Evolutionary conservation across 495 filamentous ascomycete genomes (phyloP), one percentile per base, ranked within the genome.

Genomic region (Hypoxylon fragiforme): DNA sequence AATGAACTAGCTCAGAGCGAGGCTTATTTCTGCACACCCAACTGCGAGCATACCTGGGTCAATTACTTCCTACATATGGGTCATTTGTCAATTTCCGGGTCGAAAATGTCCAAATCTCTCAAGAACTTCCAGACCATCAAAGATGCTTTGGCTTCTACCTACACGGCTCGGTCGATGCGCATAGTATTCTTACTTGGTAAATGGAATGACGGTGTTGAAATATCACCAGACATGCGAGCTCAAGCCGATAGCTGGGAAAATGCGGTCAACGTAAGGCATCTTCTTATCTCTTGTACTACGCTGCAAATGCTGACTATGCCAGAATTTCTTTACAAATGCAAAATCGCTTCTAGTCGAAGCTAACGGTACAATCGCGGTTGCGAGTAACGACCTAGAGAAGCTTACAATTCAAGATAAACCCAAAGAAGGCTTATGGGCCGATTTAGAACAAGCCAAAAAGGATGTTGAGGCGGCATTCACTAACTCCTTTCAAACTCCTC

Each of bases 121-220:
- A 97, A 98, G 76, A 98, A 97, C 72, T 98, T 97, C 70, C 90
- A 88, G n/a, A 95, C 94, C 0, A 95, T 98, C 53, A 81, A 87
- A 7, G 88, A 94, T 60, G 91, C 91, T 0, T 75, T 98, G 0
- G 79, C 77, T 5, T 74, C 70, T 0, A 86, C 85, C 15, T 96
- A 89, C 79, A 96, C 89, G 0, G 73, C 94, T 0, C 81, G 94
- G 31, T 81, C 81, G 18, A 76, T 97, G 72, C 77, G 94, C 20
- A 88, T 97, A 40, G 85, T 94, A 7, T 96, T 98, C 73, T 67
- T 98, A 22, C 81, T 95, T 41, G 88, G 91, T 36, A 80, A 80
- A 7, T 98, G 94, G 94, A 88, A 89, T 51, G 88, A 96, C 21
- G 89, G 90, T 0, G 82, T 97, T 20, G 94, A 98, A 66, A 91